Conservation (phyloP, 495 filamentous ascomycete species). For the Hyaloscypha hepaticicola region DNA sequence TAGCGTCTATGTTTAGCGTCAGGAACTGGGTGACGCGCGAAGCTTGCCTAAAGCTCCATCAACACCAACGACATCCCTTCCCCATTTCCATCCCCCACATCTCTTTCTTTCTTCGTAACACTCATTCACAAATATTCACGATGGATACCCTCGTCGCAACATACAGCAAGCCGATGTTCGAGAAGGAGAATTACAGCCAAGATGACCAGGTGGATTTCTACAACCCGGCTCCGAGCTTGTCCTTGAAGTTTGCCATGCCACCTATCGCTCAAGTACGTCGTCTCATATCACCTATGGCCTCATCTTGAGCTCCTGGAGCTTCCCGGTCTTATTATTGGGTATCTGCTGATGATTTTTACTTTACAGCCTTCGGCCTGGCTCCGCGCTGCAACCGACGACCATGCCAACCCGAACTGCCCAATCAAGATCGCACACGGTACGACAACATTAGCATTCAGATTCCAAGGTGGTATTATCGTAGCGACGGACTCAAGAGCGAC, state of each 20-base stretch:
- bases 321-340: neutral
- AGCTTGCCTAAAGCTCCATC: conserved; percentile 31
- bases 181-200: conserved; percentile 64
- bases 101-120: conserved; percentile 18
- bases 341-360: conserved; percentile 21
- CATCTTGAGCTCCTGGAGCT: conserved; percentile 22
- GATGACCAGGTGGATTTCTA: conserved; percentile 74
- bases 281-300: neutral
- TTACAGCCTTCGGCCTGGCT: conserved; percentile 85
- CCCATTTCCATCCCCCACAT: conserved; percentile 2
- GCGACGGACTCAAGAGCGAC: conserved; percentile 96
- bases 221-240: conserved; percentile 64
- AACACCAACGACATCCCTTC: conserved; percentile 14
- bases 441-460: conserved; percentile 96
- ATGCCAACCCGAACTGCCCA: conserved; percentile 90
- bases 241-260: conserved; percentile 88
- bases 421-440: conserved; percentile 99
- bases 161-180: conserved; percentile 75
- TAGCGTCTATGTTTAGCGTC: no score
- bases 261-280: conserved; percentile 83
- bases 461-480: conserved; percentile 97
- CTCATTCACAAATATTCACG: conserved; percentile 34
- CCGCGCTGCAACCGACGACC: conserved; percentile 94
- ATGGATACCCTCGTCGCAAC: conserved; percentile 95
- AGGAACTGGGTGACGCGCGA: conserved; percentile 20